Percentiles rank a stretch among this genome's conserved stretches.
phyloP scores from a whole-genome alignment of 1,284 basidiomycete species.

The Leucoagaricus sp. region DNA sequence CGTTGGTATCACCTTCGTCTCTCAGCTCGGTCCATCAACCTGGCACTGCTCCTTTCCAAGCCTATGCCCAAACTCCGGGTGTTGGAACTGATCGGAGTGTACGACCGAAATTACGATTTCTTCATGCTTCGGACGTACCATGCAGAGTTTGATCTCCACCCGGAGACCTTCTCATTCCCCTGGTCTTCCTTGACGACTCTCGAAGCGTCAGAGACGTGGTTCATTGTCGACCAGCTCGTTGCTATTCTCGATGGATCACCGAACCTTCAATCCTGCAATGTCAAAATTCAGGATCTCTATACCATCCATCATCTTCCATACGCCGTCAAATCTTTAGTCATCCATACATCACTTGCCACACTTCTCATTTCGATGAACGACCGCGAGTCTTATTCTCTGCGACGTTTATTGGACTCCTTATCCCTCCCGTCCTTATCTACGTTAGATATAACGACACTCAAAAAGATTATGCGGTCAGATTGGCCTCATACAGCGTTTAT shows the following conservation, averaged over 20 bases:
- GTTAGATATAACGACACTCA: neutral
- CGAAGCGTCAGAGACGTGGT: slow-evolving; percentile 3
- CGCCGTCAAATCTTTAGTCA: neutral
- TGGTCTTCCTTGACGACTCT: slow-evolving; percentile 9
- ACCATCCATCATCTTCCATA: neutral
- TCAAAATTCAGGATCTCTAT: slow-evolving; percentile 7
- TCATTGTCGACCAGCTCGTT: slow-evolving; percentile 4
- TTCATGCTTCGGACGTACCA: slow-evolving; percentile 4
- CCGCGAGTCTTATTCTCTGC: neutral
- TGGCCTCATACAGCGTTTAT: slow-evolving; percentile 6
- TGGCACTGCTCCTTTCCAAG: slow-evolving; percentile 5
- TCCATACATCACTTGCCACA: neutral
- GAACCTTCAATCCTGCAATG: slow-evolving; percentile 1
- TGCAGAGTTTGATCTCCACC: slow-evolving; percentile 5
- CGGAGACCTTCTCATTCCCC: slow-evolving; percentile 1
- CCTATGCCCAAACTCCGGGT: slow-evolving; percentile 1
- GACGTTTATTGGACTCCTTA: slow-evolving; percentile 1
- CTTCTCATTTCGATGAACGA: slow-evolving; percentile 3
- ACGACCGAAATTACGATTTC: slow-evolving; percentile 6
- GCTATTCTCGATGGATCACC: slow-evolving; percentile 7
- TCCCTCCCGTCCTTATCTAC: neutral
- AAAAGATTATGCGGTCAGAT: slow-evolving; percentile 2
- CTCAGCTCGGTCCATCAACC: neutral
- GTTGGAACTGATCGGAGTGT: neutral
- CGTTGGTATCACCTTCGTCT: slow-evolving; percentile 11